Evolutionary conservation across 2,329 filamentous ascomycete species (phyloP), one percentile per base, ranked within the genome.

Genomic region (Xylogone sp.): DNA sequence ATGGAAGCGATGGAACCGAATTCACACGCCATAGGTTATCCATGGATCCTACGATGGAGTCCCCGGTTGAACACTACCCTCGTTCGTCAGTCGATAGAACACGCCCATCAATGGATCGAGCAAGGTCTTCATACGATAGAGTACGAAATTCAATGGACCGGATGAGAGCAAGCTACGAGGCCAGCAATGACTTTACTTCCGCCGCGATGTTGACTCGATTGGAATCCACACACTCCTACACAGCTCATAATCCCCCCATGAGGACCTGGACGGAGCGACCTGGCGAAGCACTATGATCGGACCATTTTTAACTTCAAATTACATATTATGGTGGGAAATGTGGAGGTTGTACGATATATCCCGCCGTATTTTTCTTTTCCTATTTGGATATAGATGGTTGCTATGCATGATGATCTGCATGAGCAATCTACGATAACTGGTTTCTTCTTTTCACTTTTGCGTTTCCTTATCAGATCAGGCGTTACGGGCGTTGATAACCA

Each of bases 1-100:
- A 93, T 61, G 90, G 91, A 54, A 97, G 92, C 71, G 92, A 96
- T 69, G 93, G 90, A 55, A 97, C 94, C 46, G 92, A 95, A 62
- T 95, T 91, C 68, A 95, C 90, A 20, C 74, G 78, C 46, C 81
- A 83, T 60, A 79, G 84, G 55, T 73, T 76, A 59, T 85, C 85
- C 16, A 67, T 83, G 57, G 85, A 88, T 53, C 66, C 72, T 46
- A 66, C 68, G 18, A 47, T 46, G 34, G 34, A 39, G 34, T 39
- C 34, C 13, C 34, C 10, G n/a, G 46, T 57, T 48, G 46, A 49
- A 45, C 55, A 62, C 45, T 54, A 57, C 50, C 21, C 52, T 62
- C 55, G 69, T 65, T 56, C 69, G 62, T 53, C 61, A 10, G 46
- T 65, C 42, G 87, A 91, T 56, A 79, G 86, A 54, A 78, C 86